phyloP scores from a whole-genome alignment of 75 land plant genomes.

The Pinus albicaulis region DNA sequence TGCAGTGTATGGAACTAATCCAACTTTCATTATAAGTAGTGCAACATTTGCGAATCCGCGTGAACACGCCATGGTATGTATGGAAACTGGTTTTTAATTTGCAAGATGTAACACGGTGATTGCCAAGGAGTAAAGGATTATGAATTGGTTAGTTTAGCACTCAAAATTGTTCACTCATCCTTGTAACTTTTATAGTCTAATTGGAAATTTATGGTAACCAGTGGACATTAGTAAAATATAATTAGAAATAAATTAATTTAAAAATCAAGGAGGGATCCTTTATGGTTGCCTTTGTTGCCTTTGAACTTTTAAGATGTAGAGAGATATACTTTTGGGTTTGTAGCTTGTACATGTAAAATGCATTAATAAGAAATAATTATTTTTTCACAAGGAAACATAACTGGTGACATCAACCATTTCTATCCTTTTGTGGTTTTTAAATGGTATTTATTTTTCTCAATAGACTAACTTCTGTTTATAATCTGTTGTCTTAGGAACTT shows the following conservation, averaged over 20 bases:
- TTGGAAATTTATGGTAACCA: too few relatives aligned
- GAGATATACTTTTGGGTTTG: too few relatives aligned
- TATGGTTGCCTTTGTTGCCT: too few relatives aligned
- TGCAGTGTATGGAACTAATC: constrained; percentile 88
- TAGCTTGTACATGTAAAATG: background rate
- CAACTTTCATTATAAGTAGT: constrained; percentile 82
- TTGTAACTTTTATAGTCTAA: too few relatives aligned
- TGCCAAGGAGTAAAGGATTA: too few relatives aligned
- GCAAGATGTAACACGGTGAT: background rate
- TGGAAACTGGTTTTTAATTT: background rate
- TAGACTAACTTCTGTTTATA: background rate
- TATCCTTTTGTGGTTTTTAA: background rate
- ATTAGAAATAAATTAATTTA: too few relatives aligned
- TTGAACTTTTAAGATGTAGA: background rate
- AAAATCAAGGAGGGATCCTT: too few relatives aligned
- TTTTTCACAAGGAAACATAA: background rate
- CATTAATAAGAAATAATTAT: background rate
- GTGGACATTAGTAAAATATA: too few relatives aligned
- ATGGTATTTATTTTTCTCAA: background rate
- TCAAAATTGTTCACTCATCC: too few relatives aligned
- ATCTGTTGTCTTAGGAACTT: constrained; percentile 61
- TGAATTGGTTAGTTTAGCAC: too few relatives aligned
- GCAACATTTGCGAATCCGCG: constrained; percentile 95
- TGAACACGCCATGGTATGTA: constrained; percentile 90
- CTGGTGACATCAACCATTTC: background rate